Evolutionary conservation across 805 yeast genomes (phyloP), one percentile per base, ranked within the genome.

Genomic region (Lachancea quebecensis): DNA sequence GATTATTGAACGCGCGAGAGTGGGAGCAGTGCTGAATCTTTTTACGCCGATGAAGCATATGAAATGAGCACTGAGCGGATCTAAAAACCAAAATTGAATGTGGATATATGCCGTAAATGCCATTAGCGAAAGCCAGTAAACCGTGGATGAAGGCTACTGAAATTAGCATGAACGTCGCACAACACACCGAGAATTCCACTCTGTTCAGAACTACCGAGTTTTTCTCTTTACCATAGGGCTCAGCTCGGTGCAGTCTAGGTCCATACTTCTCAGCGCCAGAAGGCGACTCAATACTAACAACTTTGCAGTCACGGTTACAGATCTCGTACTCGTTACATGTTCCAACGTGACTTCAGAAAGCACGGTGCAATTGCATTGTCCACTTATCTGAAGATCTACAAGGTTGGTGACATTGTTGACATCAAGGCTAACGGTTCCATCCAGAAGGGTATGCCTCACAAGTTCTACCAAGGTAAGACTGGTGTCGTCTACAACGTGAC

Each of bases 391-490:
- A 89, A 87, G 85, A 77, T 81, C 71, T 93, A 93, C 95, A 89
- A 82, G 77, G 97, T 93, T 67, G 99, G 99, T 70, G 99, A 93
- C 75, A 91, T 93, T 67, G 99, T 93, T 69, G 99, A 93, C 77
- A 90, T 93, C 81, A 91, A 87, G 79, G 99, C 95, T 74, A 93
- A 93, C 74, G 96, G 96, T 82, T 81, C 99, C 62, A 80, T 90
- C 81, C 98, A 93, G 74, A 90, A 91, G 85, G 97, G 98, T 87
- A 88, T 93, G 96, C 99, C 99, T 74, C 96, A 88, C 89, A 93
- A 93, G 81, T 90, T 80, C 85, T 93, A 93, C 96, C 97, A 93
- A 82, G 99, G 99, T 78, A 93, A 90, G 84, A 93, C 99, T 61
- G 99, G 99, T 84, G 87, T 93, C 65, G 82, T 93, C 60, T 93